Conservation (phyloP, 495 filamentous ascomycete species). For the Xylaria bambusicola region DNA sequence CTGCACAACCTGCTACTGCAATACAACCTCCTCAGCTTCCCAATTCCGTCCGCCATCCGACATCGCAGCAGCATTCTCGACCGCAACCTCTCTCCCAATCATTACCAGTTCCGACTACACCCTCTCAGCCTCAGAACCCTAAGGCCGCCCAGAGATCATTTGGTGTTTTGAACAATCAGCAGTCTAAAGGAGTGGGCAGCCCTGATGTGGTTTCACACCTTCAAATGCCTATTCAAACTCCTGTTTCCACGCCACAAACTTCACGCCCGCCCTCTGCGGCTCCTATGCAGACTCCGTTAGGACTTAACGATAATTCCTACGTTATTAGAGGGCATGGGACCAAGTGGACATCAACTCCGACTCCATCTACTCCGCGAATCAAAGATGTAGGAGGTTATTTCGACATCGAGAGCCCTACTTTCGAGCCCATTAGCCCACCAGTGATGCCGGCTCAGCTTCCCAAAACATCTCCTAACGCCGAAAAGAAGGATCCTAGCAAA, state of each 20-base stretch:
- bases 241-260: conserved; percentile 20
- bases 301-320: conserved; percentile 17
- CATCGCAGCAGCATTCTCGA: conserved; percentile 7
- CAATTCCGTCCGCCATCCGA: conserved; percentile 20
- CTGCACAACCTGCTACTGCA: conserved; percentile 21
- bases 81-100: conserved; percentile 23
- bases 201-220: conserved; percentile 23
- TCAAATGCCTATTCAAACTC: conserved; percentile 29
- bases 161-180: conserved; percentile 44
- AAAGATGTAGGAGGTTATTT: conserved; percentile 29
- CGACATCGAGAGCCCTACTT: conserved; percentile 41
- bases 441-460: conserved; percentile 37
- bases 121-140: conserved; percentile 35
- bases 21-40: conserved; percentile 27
- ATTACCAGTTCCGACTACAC: conserved; percentile 26
- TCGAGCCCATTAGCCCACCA: conserved; percentile 51
- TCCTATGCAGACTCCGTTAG: conserved; percentile 26
- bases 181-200: conserved; percentile 35
- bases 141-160: conserved; percentile 35
- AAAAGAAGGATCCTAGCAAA: conserved; percentile 32
- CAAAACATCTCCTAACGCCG: conserved; percentile 29
- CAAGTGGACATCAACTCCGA: conserved; percentile 48
- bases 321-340: conserved; percentile 47
- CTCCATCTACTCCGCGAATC: conserved; percentile 48
- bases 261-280: conserved; percentile 16